Conservation (phyloP, 164 flowering plant species). For the Litsea cubeba region DNA sequence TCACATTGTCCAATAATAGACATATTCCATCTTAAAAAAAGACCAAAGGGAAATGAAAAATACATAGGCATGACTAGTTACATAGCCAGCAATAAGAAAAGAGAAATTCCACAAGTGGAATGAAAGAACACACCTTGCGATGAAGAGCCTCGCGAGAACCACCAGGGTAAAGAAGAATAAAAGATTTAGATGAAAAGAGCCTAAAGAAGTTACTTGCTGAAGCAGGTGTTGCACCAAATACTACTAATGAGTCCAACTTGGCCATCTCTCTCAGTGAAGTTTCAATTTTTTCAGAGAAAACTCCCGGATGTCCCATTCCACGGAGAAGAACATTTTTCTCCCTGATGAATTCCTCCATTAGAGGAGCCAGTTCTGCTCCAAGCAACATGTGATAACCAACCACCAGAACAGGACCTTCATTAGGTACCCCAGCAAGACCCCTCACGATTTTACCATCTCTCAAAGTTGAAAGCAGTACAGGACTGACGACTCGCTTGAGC, state of each 20-base stretch:
- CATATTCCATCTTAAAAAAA: neutral
- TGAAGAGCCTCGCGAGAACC: conserved; percentile 98
- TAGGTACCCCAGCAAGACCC: conserved; percentile 82
- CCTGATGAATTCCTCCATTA: conserved; percentile 56
- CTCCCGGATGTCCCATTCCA: conserved; percentile 68
- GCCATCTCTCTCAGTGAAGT: conserved; percentile 28
- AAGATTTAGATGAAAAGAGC: conserved; percentile 59
- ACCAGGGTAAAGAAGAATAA: conserved; percentile 90
- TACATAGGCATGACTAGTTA: neutral
- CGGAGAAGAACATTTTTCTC: conserved; percentile 70
- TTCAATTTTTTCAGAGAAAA: conserved; percentile 31
- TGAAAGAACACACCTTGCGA: conserved; percentile 47
- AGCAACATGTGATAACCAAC: conserved; percentile 92
- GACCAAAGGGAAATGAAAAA: neutral
- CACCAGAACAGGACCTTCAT: conserved; percentile 80
- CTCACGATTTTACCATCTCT: conserved; percentile 77
- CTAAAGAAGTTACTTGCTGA: conserved; percentile 61
- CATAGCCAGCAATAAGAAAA: neutral
- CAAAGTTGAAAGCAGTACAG: conserved; percentile 73
- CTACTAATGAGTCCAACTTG: conserved; percentile 39
- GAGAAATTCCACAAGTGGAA: neutral
- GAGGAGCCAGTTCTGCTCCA: conserved; percentile 64
- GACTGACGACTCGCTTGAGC: conserved; percentile 36
- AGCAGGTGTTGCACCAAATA: conserved; percentile 81
- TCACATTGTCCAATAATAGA: no score